phyloP scores from a whole-genome alignment of 257 asterid genomes.

The Verbena officinalis region DNA sequence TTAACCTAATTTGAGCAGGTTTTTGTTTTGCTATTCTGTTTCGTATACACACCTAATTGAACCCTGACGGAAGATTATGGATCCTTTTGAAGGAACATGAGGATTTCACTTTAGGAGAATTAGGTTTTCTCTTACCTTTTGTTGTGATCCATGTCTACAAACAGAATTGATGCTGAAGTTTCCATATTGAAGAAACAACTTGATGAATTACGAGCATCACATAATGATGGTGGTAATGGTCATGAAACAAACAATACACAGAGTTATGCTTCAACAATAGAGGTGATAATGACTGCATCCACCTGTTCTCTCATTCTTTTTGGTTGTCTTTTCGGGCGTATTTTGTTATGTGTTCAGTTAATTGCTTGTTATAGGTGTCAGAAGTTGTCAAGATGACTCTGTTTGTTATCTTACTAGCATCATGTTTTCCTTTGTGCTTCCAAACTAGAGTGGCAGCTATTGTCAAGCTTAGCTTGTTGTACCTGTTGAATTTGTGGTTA shows the following conservation, averaged over 20 bases:
- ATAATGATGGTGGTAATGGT: conserved; percentile 39
- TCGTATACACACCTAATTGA: conserved; percentile 16
- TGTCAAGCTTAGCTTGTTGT: neutral
- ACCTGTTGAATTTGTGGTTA: too few species aligned
- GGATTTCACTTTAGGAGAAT: conserved; percentile 17
- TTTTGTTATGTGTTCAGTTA: conserved; percentile 11
- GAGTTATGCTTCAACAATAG: conserved; percentile 54
- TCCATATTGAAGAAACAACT: conserved; percentile 70
- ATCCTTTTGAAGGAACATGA: conserved; percentile 12
- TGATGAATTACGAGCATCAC: conserved; percentile 57
- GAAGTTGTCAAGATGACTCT: conserved; percentile 18
- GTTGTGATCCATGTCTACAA: conserved; percentile 28
- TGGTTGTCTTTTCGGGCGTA: conserved; percentile 1
- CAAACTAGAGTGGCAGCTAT: neutral
- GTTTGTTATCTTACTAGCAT: conserved; percentile 4
- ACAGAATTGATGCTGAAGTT: conserved; percentile 89
- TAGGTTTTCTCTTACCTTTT: conserved; percentile 29
- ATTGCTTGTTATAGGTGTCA: conserved; percentile 10
- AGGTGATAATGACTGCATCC: conserved; percentile 47
- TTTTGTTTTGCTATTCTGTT: conserved; percentile 10
- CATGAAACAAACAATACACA: conserved; percentile 45
- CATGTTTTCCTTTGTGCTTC: conserved; percentile 8
- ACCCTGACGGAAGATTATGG: neutral
- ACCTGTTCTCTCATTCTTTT: conserved; percentile 14
- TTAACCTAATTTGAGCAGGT: neutral